Percentiles rank a stretch among this genome's conserved stretches.
Evolutionary conservation across 306 rosid species (phyloP).

Genomic region (Pyrus betulifolia): DNA sequence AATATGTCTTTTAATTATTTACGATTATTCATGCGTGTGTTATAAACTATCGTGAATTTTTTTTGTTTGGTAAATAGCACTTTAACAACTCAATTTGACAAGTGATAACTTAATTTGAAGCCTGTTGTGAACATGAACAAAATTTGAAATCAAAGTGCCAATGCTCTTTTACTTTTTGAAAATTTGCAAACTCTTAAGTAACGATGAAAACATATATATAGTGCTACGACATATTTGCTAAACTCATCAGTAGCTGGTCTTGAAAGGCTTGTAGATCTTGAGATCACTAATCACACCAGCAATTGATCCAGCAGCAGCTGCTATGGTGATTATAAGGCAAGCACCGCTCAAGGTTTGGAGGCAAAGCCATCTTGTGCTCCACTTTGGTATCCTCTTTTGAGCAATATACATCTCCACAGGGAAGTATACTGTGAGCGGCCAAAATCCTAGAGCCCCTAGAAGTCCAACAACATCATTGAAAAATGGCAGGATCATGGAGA

Average conservation of each 20-base stretch:
- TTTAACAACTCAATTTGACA: not conserved
- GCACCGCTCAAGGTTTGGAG: constrained; percentile 45
- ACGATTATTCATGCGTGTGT: too few relatives aligned
- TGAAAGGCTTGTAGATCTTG: constrained; percentile 49
- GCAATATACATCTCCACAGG: constrained; percentile 71
- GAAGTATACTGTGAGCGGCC: constrained; percentile 12
- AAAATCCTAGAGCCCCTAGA: constrained; percentile 76
- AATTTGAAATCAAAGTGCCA: constrained; percentile 3
- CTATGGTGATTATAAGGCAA: constrained; percentile 37
- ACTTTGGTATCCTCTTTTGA: constrained; percentile 60
- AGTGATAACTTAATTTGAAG: not conserved
- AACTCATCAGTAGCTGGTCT: constrained; percentile 18
- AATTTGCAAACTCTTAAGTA: not conserved
- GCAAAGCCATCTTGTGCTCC: constrained; percentile 66
- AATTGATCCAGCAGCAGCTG: constrained; percentile 67
- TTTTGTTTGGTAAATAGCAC: too few relatives aligned
- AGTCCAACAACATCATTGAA: constrained; percentile 73
- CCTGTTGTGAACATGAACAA: not conserved
- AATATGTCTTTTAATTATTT: too few relatives aligned
- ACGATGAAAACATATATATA: not conserved
- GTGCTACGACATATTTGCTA: not conserved
- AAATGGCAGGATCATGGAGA: constrained; percentile 76
- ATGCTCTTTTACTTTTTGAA: not conserved
- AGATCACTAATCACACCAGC: constrained; percentile 61
- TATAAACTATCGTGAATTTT: too few relatives aligned